These are phyloP conservation scores for Chaetomium tenue DNA, from an alignment of 495 filamentous ascomycete genomes.

Conservation along the genomic window DNA sequence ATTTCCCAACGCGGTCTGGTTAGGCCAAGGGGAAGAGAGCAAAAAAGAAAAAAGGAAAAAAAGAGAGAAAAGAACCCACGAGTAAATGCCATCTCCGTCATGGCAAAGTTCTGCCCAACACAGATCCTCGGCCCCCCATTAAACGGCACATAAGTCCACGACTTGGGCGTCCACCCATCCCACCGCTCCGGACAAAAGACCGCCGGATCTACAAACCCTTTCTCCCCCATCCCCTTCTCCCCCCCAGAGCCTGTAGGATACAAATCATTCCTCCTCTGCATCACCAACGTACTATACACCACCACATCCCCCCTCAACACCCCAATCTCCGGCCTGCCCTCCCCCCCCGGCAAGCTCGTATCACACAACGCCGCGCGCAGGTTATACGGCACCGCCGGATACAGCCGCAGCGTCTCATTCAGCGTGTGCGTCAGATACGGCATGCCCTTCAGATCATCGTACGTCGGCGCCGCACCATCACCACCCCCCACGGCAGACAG, in stretches of 20 bases:
- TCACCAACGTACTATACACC: constrained; percentile 44
- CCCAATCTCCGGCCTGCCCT: constrained; percentile 34
- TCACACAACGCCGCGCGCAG: constrained; percentile 45
- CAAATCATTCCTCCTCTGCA: constrained; percentile 55
- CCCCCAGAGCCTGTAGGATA: constrained; percentile 38
- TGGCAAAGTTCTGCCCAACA: constrained; percentile 54
- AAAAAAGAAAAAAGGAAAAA: background rate
- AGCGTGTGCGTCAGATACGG: constrained; percentile 43
- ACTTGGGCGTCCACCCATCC: constrained; percentile 52
- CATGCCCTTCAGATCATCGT: constrained; percentile 43
- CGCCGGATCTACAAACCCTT: constrained; percentile 46
- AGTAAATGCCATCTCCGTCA: constrained; percentile 50
- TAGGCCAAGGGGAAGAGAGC: too few species aligned
- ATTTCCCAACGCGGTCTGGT: too few species aligned
- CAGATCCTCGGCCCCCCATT: constrained; percentile 59
- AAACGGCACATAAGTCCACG: constrained; percentile 63
- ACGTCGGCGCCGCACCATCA: constrained; percentile 37
- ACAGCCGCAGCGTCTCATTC: constrained; percentile 51
- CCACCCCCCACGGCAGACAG: constrained; percentile 38
- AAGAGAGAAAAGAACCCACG: constrained; percentile 19
- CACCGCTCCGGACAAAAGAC: constrained; percentile 58
- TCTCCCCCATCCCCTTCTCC: constrained; percentile 9
- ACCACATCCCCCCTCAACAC: constrained; percentile 44
- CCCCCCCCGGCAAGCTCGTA: constrained; percentile 26
- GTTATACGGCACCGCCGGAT: constrained; percentile 54